phyloP scores from a whole-genome alignment of 805 yeast species.

The Torulaspora gathmanii region DNA sequence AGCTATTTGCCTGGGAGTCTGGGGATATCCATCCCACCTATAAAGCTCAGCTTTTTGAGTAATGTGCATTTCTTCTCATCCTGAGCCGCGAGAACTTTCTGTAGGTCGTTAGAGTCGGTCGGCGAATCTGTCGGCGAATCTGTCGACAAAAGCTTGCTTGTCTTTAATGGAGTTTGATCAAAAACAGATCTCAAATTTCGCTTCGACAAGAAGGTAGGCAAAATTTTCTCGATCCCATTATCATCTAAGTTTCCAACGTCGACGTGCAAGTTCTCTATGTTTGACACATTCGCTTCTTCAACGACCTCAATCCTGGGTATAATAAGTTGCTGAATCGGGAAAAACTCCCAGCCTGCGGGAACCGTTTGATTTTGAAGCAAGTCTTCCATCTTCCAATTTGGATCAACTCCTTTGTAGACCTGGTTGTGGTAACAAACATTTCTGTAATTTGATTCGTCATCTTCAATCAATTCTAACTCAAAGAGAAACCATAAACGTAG shows the following conservation, averaged over 20 bases:
- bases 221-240: constrained; percentile 11
- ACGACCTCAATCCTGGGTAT: constrained; percentile 8
- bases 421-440: constrained; percentile 26
- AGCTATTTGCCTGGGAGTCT: background rate
- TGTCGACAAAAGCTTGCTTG: constrained; percentile 12
- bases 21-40: background rate
- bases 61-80: constrained; percentile 2
- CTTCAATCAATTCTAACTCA: constrained; percentile 32
- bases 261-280: constrained; percentile 8
- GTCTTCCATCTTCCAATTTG: constrained; percentile 20
- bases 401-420: constrained; percentile 24
- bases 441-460: constrained; percentile 26
- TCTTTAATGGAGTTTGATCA: constrained; percentile 16
- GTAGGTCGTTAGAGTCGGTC: background rate
- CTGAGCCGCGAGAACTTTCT: background rate
- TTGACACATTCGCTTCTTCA: background rate
- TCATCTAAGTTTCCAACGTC: constrained; percentile 18
- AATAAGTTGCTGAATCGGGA: constrained; percentile 15
- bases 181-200: constrained; percentile 22
- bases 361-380: background rate
- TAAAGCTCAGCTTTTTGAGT: constrained; percentile 1
- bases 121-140: constrained; percentile 1
- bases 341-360: constrained; percentile 10
- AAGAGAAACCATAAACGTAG: constrained; percentile 31
- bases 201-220: constrained; percentile 17